Percentiles rank a stretch among this genome's conserved stretches.
Evolutionary conservation across 805 yeast genomes (phyloP).

Genomic region (Candida nanaspora): DNA sequence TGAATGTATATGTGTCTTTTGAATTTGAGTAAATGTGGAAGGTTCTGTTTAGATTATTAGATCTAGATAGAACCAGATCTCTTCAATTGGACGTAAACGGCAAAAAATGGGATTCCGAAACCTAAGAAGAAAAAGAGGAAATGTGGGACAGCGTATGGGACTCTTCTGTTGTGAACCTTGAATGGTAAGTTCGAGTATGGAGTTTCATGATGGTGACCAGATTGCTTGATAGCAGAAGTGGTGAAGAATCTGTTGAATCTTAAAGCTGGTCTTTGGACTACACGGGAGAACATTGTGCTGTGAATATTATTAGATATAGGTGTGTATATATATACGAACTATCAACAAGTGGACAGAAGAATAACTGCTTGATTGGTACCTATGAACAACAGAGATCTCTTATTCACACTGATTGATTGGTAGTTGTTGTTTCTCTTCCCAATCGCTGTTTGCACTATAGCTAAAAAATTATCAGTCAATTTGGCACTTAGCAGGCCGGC

Average conservation of each 20-base stretch:
- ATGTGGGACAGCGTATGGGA: slow-evolving; percentile 80
- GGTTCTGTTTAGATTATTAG: too few relatives aligned
- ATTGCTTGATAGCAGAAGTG: slow-evolving; percentile 39
- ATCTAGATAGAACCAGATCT: slow-evolving; percentile 61
- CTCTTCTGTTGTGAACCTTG: slow-evolving; percentile 86
- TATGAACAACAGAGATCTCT: too few relatives aligned
- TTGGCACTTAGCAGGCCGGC: too few relatives aligned
- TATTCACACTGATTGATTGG: too few relatives aligned
- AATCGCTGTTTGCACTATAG: too few relatives aligned
- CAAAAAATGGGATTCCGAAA: slow-evolving; percentile 70
- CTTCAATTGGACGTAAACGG: slow-evolving; percentile 75
- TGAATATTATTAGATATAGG: background rate
- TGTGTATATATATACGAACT: background rate
- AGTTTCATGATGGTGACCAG: slow-evolving; percentile 61
- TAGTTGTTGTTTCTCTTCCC: too few relatives aligned
- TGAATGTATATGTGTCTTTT: too few relatives aligned
- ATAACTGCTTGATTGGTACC: too few relatives aligned
- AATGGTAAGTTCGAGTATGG: slow-evolving; percentile 91
- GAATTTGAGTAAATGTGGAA: too few relatives aligned
- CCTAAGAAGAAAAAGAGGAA: slow-evolving; percentile 74
- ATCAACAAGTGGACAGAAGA: too few relatives aligned
- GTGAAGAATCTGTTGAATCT: slow-evolving; percentile 41
- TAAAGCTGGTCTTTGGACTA: slow-evolving; percentile 18
- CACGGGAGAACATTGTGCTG: slow-evolving; percentile 23
- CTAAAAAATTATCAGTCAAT: too few relatives aligned